Evolutionary conservation across 768 basidiomycete species (phyloP), one percentile per base, ranked within the genome.

Genomic region (Chalciporus pseudorubinellus): DNA sequence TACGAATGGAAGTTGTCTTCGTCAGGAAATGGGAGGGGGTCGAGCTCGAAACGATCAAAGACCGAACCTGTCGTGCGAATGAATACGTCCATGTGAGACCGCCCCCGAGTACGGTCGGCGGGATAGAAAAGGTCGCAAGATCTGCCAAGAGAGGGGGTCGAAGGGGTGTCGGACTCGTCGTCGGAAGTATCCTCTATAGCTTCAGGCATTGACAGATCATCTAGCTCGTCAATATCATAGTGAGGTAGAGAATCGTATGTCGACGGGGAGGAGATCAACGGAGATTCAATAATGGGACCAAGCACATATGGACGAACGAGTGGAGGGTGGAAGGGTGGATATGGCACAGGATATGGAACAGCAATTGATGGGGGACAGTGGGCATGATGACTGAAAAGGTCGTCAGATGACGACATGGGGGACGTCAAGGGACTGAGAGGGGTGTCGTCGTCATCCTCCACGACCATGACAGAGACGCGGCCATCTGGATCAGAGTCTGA

Each of bases 111-210:
- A 65, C 74, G 76, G 62, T 80, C 81, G 28, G 77, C 69, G 49
- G 77, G 76, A 46, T 80, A 72, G 48, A 75, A 74, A 53, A 83
- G 67, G 43, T 82, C 79, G 16, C 82, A 78, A 38, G 86, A 86
- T 56, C 76, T 75, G 58, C 77, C 75, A 42, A 81, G 59, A 38
- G 80, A 84, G 43, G 84, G 86, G 7, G 86, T 84, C 10, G 79
- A 77, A 10, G 76, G 79, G 5, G 79, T 72, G 59, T 91, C 89
- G 14, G 88, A 89, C 74, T 90, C 89, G 72, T 91, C 89, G 71
- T 91, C 89, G 40, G 89, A 91, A 33, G 78, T 81, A 69, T 91
- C 89, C 67, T 90, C 88, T 76, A 90, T 87, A 38, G 87, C 83
- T 62, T 90, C 89, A 39, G 87, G 88, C 39, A 89, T 80, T 24